Evolutionary conservation across 2,329 filamentous ascomycete species (phyloP), one percentile per base, ranked within the genome.

Genomic region (Diaporthe ampelina): DNA sequence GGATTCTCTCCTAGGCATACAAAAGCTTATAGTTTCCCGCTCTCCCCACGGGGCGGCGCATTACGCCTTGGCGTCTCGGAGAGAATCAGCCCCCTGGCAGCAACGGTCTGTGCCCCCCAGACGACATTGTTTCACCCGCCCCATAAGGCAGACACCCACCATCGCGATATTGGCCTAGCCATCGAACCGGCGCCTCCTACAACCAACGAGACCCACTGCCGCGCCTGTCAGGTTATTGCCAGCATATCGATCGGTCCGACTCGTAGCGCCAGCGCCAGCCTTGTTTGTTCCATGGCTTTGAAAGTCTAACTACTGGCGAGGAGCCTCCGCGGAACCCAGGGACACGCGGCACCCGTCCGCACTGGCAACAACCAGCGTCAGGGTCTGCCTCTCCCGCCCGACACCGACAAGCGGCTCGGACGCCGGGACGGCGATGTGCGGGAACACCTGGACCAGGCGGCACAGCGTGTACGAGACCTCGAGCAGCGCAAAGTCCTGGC

Each of bases 401-500:
- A 80, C 76, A 10, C 74, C 67, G 57, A 76, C 76, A 3, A 56
- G 50, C 1, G 50, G 24, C 54, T 78, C 77, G n/a, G 76, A 75
- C 3, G 54, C 48, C 4, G 77, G 76, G 9, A 79, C 63, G 17
- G 72, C 26, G 40, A 79, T 77, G 24, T 17, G 26, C 5, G 72
- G 37, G 37, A 76, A 78, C 2, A 65, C 65, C 70, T 78, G 78
- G 1, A 78, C 59, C 7, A 78, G 56, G 26, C 76, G 57, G 17
- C 77, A 75, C 0, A 77, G 21, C 0, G 76, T 75, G 57, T 78
- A 78, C 17, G 76, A 77, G 15, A 76, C 74, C 56, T 81, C 78
- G 56, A 79, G 76, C 48, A 81, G 50, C 19, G 80, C 80, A 56
- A 81, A 83, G 76, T 83, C 78, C 76, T 83, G 81, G 4, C 81